Evolutionary conservation across 2,329 filamentous ascomycete genomes (phyloP), one percentile per base, ranked within the genome.

Genomic region (Diaporthe citrichinensis): DNA sequence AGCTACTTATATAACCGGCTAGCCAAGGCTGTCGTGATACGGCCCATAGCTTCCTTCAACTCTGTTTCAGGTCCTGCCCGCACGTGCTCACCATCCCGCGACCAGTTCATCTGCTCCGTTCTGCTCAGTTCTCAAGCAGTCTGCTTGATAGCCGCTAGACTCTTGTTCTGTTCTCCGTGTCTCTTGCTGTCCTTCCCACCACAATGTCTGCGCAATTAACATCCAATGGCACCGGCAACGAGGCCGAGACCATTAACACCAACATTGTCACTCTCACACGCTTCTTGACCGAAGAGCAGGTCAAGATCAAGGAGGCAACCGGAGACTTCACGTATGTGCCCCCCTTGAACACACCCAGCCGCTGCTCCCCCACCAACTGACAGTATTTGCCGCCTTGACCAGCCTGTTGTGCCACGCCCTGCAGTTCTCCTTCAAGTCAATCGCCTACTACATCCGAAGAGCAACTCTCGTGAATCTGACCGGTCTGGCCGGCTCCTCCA

Each of bases 381-480:
- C 55, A 17, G 39, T 6, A 2, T 46, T 5, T 17, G 28, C 25
- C 14, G 8, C n/a, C 20, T 8, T 28, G 10, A 49, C 71, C 81
- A 98, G 96, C 81, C 91, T 99, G 72, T 92, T 99, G 76, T 98
- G 95, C 90, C 97, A 99, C 85, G 96, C 97, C 76, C 94, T 99
- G 76, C 97, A 98, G 86, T 99, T 98, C 89, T 96, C 97, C 79
- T 99, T 99, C 93, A 99, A 99, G 90, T 98, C 95, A 79, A 99
- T 99, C 85, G 95, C 97, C 81, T 98, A 98, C 90, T 99, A 98
- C 89, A 99, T 99, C 86, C 96, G 96, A 81, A 94, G 97, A 85
- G 95, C 96, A 49, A 96, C 95, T 34, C 89, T 99, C 78, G 96
- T 98, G 87, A 98, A 98, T 89, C 92, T 99, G 77, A 97, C 95